These are phyloP conservation scores for Chalaropsis thielavioides DNA, from an alignment of 2,329 filamentous ascomycete genomes.

Conservation along the genomic window DNA sequence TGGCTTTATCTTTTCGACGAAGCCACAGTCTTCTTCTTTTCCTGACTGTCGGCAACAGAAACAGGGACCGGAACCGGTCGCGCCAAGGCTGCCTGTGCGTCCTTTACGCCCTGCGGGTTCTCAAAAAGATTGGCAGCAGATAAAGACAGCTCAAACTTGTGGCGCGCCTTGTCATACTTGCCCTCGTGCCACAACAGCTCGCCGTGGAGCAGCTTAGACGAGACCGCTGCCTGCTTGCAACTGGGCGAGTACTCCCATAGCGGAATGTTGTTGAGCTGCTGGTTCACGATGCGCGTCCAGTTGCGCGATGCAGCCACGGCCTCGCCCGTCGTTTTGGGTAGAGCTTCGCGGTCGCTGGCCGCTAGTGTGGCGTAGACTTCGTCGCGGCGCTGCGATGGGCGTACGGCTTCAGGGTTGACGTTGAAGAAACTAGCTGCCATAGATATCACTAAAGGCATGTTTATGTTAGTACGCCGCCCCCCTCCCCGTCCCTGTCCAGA, in stretches of 20 bases:
- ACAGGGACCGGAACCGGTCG: slow-evolving; percentile 3
- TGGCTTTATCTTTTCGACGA: background rate
- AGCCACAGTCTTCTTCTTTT: slow-evolving; percentile 4
- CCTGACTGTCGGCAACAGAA: background rate
- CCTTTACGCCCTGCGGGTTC: slow-evolving; percentile 5
- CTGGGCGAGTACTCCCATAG: slow-evolving; percentile 2
- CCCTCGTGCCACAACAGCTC: slow-evolving; percentile 14
- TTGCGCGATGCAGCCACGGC: slow-evolving; percentile 9
- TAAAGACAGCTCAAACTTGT: slow-evolving; percentile 5
- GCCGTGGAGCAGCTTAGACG: slow-evolving; percentile 12
- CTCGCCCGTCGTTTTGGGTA: slow-evolving; percentile 12
- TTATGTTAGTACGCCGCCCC: background rate
- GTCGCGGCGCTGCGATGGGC: background rate
- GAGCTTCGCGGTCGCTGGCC: slow-evolving; percentile 10
- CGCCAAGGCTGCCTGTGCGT: slow-evolving; percentile 2
- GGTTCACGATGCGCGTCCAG: slow-evolving; percentile 13
- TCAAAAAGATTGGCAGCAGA: slow-evolving; percentile 12
- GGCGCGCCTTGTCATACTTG: slow-evolving; percentile 14
- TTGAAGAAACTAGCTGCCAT: slow-evolving; percentile 16
- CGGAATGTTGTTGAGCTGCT: slow-evolving; percentile 10
- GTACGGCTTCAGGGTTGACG: slow-evolving; percentile 1
- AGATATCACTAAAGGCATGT: slow-evolving; percentile 9
- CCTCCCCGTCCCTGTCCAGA: background rate
- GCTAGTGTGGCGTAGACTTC: slow-evolving; percentile 12
- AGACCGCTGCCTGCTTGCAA: slow-evolving; percentile 13